Percentiles rank a stretch among this genome's conserved stretches.
Evolutionary conservation across 305 asterid species (phyloP).

Genomic region (Salvia sclarea): DNA sequence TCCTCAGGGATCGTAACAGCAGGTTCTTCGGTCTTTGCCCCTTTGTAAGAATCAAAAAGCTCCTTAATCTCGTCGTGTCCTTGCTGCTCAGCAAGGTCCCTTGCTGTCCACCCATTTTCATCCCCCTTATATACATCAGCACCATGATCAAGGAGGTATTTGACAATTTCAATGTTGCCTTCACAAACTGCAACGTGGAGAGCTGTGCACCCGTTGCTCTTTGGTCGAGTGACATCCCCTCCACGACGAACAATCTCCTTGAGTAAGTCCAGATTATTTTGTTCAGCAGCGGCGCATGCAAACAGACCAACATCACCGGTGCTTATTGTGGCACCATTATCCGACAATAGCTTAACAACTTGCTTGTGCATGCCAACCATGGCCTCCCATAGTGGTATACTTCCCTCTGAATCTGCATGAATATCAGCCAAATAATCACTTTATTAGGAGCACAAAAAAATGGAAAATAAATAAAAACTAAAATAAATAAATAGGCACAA

Average conservation of each 20-base stretch:
- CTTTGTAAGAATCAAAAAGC: slow-evolving; percentile 52
- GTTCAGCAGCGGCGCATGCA: slow-evolving; percentile 74
- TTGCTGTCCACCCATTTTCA: slow-evolving; percentile 70
- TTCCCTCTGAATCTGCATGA: slow-evolving; percentile 73
- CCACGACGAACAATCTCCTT: slow-evolving; percentile 59
- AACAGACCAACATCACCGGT: slow-evolving; percentile 63
- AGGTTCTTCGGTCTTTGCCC: slow-evolving; percentile 38
- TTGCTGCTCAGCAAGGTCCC: slow-evolving; percentile 77
- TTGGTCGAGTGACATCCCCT: slow-evolving; percentile 59
- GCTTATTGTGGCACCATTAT: slow-evolving; percentile 64
- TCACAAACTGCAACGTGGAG: slow-evolving; percentile 81
- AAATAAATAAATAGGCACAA: no score
- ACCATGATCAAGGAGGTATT: slow-evolving; percentile 60
- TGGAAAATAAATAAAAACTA: background rate
- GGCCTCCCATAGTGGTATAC: slow-evolving; percentile 88
- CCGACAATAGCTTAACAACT: slow-evolving; percentile 50
- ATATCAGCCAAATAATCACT: background rate
- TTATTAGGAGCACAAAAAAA: background rate
- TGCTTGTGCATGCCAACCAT: slow-evolving; percentile 53
- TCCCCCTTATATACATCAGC: slow-evolving; percentile 49
- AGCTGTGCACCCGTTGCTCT: slow-evolving; percentile 56
- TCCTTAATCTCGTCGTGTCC: slow-evolving; percentile 76
- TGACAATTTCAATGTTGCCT: slow-evolving; percentile 66
- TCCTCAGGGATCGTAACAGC: slow-evolving; percentile 44
- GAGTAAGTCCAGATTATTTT: slow-evolving; percentile 41